These are phyloP conservation scores for Boletellus emodensis DNA, from an alignment of 768 basidiomycete genomes.

Conservation along the genomic window DNA sequence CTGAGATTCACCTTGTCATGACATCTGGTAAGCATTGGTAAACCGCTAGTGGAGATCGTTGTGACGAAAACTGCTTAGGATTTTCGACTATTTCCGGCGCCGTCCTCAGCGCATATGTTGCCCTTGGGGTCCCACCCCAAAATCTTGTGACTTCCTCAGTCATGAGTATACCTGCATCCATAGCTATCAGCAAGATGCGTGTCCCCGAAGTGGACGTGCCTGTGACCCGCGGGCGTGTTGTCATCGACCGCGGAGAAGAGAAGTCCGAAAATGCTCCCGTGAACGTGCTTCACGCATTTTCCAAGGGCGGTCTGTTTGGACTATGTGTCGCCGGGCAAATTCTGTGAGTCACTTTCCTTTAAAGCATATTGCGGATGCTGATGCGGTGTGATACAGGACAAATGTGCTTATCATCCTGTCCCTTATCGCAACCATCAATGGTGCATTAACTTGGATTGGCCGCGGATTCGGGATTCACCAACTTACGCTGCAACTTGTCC, in stretches of 20 bases:
- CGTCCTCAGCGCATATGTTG: slow-evolving; percentile 81
- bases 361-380: slow-evolving; percentile 2
- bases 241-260: slow-evolving; percentile 72
- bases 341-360: slow-evolving; percentile 43
- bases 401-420: slow-evolving; percentile 85
- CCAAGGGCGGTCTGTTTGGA: slow-evolving; percentile 80
- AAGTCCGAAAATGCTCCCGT: slow-evolving; percentile 52
- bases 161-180: slow-evolving; percentile 94
- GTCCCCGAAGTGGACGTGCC: slow-evolving; percentile 82
- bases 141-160: slow-evolving; percentile 86
- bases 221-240: slow-evolving; percentile 75
- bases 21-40: slow-evolving; percentile 56
- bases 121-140: slow-evolving; percentile 69
- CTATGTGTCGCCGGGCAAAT: slow-evolving; percentile 85
- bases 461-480: slow-evolving; percentile 78
- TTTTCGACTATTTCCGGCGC: slow-evolving; percentile 94
- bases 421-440: slow-evolving; percentile 78
- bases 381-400: slow-evolving; percentile 40
- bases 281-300: slow-evolving; percentile 88
- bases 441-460: slow-evolving; percentile 85
- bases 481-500: slow-evolving; percentile 78
- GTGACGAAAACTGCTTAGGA: slow-evolving; percentile 29
- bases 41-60: background rate
- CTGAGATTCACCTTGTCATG: slow-evolving; percentile 85
- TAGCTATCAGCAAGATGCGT: slow-evolving; percentile 87